A percentile compares a stretch with the other conserved stretches of the same genome.
These are phyloP conservation scores for Pleurotus pulmonarius DNA, from an alignment of 768 basidiomycete species.

Conservation along the genomic window DNA sequence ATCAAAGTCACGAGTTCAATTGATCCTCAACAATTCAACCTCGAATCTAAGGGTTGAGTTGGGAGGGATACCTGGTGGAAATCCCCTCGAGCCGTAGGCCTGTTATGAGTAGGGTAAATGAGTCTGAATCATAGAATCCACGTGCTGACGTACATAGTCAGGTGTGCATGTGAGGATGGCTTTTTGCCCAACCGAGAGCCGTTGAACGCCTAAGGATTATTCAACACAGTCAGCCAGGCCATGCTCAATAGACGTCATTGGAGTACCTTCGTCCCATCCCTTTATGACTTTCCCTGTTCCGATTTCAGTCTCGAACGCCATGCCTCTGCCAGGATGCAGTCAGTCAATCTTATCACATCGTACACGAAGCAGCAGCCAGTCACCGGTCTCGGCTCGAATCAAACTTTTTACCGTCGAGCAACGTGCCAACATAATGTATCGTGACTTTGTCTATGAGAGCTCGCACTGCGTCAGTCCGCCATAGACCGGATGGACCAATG, in stretches of 20 bases:
- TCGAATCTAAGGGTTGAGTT: conserved; percentile 77
- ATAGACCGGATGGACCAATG: conserved; percentile 12
- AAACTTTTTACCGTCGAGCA: conserved; percentile 58
- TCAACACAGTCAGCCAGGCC: conserved; percentile 3
- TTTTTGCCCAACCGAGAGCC: conserved; percentile 76
- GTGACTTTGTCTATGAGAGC: conserved; percentile 51
- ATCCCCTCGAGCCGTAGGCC: conserved; percentile 75
- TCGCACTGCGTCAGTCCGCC: background rate
- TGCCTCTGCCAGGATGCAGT: conserved; percentile 32
- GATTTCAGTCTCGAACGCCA: conserved; percentile 66
- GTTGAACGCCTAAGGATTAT: conserved; percentile 55
- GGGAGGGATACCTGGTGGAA: conserved; percentile 75
- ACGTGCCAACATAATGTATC: conserved; percentile 80
- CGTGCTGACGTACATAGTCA: conserved; percentile 63
- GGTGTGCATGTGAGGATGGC: conserved; percentile 62
- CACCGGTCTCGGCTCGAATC: conserved; percentile 80
- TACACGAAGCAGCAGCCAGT: conserved; percentile 18
- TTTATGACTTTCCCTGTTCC: conserved; percentile 82
- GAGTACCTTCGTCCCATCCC: conserved; percentile 85
- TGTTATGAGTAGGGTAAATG: conserved; percentile 21
- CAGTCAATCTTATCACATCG: background rate
- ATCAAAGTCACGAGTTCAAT: conserved; percentile 16
- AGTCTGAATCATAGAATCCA: conserved; percentile 6
- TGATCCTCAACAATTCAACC: conserved; percentile 79
- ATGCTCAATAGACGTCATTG: background rate